Percentiles rank a stretch among this genome's conserved stretches.
Conservation (phyloP, 257 asterid species). For the Cordia subcordata region DNA sequence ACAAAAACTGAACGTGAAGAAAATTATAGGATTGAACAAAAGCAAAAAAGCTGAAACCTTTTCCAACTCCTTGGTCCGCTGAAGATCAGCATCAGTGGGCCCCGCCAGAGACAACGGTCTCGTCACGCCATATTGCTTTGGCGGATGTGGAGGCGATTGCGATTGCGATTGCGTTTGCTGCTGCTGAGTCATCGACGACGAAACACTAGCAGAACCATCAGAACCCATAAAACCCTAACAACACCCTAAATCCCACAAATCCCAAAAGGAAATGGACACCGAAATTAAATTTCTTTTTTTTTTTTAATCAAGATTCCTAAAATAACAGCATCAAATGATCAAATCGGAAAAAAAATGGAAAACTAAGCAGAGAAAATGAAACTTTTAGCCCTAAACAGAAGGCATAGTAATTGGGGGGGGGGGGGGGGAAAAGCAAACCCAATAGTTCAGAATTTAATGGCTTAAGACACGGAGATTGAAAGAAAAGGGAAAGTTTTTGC, state of each 20-base stretch:
- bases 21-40: neutral
- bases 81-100: conserved; percentile 59
- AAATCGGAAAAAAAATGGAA: neutral
- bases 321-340: neutral
- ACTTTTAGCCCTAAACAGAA: conserved; percentile 3
- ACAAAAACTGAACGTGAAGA: neutral
- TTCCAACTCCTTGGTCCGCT: conserved; percentile 61
- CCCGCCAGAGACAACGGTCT: conserved; percentile 72
- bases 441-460: neutral
- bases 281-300: no score
- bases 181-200: conserved; percentile 1
- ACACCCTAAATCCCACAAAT: neutral
- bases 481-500: no score
- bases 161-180: conserved; percentile 3
- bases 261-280: neutral
- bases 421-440: neutral
- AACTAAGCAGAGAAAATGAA: neutral
- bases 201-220: conserved; percentile 5
- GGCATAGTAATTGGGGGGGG: neutral
- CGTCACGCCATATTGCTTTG: conserved; percentile 71
- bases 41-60: conserved; percentile 39
- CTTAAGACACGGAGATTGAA: no score
- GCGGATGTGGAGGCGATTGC: conserved; percentile 10
- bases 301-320: neutral
- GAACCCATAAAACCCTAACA: conserved; percentile 13